phyloP scores from a whole-genome alignment of 2,329 filamentous ascomycete genomes.

The Sphaerulina vaccinii region DNA sequence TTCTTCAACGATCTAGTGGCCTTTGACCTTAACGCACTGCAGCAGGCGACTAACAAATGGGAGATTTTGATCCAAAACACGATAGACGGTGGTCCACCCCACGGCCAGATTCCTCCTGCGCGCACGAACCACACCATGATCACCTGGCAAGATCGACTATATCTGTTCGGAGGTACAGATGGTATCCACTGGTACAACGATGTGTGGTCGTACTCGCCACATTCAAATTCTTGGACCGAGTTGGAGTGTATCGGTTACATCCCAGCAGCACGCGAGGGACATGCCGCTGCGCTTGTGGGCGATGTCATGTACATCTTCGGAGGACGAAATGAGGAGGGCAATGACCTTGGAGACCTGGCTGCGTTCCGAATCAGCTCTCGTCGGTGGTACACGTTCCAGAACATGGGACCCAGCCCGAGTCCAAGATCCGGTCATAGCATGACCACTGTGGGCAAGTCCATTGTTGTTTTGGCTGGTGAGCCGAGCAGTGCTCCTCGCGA shows the following conservation, averaged over 20 bases:
- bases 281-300: conserved; percentile 87
- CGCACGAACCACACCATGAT: conserved; percentile 94
- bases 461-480: conserved; percentile 90
- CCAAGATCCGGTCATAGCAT: conserved; percentile 95
- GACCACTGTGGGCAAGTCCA: conserved; percentile 89
- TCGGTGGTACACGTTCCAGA: conserved; percentile 98
- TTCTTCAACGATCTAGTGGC: conserved; percentile 98
- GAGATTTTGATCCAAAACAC: conserved; percentile 82
- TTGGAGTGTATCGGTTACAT: conserved; percentile 98
- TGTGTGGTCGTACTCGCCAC: conserved; percentile 92
- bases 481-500: conserved; percentile 83
- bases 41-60: conserved; percentile 89
- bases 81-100: conserved; percentile 59
- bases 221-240: conserved; percentile 77
- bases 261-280: conserved; percentile 86
- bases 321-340: conserved; percentile 88
- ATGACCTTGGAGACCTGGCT: conserved; percentile 87
- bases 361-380: conserved; percentile 79
- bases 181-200: conserved; percentile 98
- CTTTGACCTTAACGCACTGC: conserved; percentile 92
- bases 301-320: conserved; percentile 99
- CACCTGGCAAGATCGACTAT: conserved; percentile 89
- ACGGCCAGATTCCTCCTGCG: conserved; percentile 74
- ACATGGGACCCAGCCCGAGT: conserved; percentile 96
- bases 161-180: conserved; percentile 96